phyloP scores from a whole-genome alignment of 2,329 filamentous ascomycete genomes.

The Sarocladium strictum region DNA sequence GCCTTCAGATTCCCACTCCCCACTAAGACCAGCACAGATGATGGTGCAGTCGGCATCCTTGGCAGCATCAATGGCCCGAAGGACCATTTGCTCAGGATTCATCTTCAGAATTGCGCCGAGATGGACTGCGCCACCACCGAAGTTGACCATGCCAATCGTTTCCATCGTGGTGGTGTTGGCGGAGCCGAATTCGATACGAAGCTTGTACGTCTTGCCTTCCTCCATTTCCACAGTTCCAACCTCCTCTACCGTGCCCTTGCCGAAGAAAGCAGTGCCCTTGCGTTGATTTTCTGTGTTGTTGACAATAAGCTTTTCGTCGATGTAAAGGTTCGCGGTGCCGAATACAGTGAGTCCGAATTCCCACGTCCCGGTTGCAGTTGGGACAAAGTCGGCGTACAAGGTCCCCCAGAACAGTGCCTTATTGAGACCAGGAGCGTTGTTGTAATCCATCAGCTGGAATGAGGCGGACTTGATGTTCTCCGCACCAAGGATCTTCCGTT shows the following conservation, averaged over 20 bases:
- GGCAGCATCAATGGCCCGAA: conserved; percentile 29
- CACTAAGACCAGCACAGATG: conserved; percentile 48
- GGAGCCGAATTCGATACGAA: conserved; percentile 6
- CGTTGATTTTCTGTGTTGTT: conserved; percentile 18
- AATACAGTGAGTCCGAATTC: conserved; percentile 27
- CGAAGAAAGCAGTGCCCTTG: conserved; percentile 24
- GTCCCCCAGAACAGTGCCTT: conserved; percentile 15
- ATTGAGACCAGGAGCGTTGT: conserved; percentile 15
- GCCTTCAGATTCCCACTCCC: conserved; percentile 36
- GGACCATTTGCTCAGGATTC: conserved; percentile 10
- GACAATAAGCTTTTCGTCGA: conserved; percentile 26
- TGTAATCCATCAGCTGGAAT: conserved; percentile 17
- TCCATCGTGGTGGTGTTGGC: conserved; percentile 8
- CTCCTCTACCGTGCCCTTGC: conserved; percentile 27
- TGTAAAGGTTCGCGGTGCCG: conserved; percentile 26
- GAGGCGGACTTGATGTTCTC: conserved; percentile 14
- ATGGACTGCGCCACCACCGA: conserved; percentile 6
- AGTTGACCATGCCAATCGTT: conserved; percentile 10
- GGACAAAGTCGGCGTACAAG: conserved; percentile 14
- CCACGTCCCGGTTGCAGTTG: conserved; percentile 9
- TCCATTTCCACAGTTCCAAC: conserved; percentile 16
- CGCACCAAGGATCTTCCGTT: conserved; percentile 13
- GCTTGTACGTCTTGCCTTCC: conserved; percentile 9
- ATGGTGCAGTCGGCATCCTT: conserved; percentile 54
- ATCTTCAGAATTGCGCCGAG: conserved; percentile 12